Base-by-base conservation (phyloP, 2,329 filamentous ascomycete species). In the Pseudocercospora fuligena region DNA sequence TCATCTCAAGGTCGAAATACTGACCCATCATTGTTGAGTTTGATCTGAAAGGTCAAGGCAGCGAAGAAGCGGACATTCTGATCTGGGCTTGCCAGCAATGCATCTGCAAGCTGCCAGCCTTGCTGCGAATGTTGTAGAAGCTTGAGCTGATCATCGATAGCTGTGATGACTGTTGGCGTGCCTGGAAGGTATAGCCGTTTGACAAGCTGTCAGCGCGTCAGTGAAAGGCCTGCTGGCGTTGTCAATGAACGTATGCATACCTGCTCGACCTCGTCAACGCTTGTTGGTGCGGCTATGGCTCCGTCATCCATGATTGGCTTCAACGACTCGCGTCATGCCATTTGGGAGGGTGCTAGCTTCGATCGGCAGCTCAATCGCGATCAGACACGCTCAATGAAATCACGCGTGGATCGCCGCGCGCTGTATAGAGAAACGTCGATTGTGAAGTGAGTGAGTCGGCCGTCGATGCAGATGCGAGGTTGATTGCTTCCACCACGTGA, bases 1-100 rank as follows among this genome's bases (percentile, higher is more conserved):
- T 76, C 72, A 76, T 65, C 73, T 75, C 73, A 74, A 67, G 71
- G 70, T 70, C 71, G 56, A 61, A 68, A 58, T 67, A 77, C 75
- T 74, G 71, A 77, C 75, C 75, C 77, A 70, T 78, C 73, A 74
- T 75, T 76, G 77, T 98, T 97, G 66, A 98, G 87, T 81, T 98
- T 99, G 73, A 98, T 89, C 60, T 93, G 96, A 71, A 97, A 90
- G 0, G 94, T 98, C 66, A 97, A 85, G 31, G 94, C 94, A 14
- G 93, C 95, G 77, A 97, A 97, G 80, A 98, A 98, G 70, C 91
- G 90, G 72, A 95, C 88, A 73, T 94, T 90, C 67, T 91, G 87
- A 71, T 92, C 89, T 23, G 86, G 82, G 67, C 88, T 88, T 60
- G 83, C 83, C 11, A 97, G 82, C 14, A 98, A 84, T 60, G 88